Evolutionary conservation across 345 rosid species (phyloP), one percentile per base, ranked within the genome.

Genomic region (Mercurialis annua): DNA sequence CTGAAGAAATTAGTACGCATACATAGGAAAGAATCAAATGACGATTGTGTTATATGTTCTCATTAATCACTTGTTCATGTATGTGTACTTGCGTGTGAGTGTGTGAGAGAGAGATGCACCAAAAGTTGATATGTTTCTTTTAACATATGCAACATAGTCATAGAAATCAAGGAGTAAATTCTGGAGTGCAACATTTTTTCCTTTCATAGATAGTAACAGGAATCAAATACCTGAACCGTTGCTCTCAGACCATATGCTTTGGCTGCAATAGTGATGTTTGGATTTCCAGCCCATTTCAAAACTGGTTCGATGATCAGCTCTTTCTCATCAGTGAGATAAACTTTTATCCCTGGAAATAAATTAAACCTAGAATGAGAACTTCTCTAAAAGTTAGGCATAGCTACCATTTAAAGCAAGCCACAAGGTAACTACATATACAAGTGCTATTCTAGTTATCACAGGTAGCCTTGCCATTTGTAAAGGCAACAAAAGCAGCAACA

Each of bases 201-300:
- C 48, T 62, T 46, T 8, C 14, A 46, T 27, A 47, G 34, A 29
- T 2, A n/a, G 62, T 44, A 4, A 27, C 58, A 4, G 33, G 8
- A 38, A 42, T 24, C 34, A 49, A 55, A 56, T 63, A 76, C 79
- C 72, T 76, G 79, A 46, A 56, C 79, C 24, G 69, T 76, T 7
- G 79, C 76, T 60, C 46, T 76, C 66, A 76, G 57, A 23, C 79
- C 79, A 62, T 71, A 76, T 47, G 79, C 75, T 67, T 76, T 76
- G 43, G 61, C 69, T 38, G 65, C 72, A 54, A 76, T 43, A 24
- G 23, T 55, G 58, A 76, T 23, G 33, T 76, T 62, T 34, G 76
- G 79, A 67, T 76, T 76, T 31, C 79, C 79, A n/a, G 79, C 79
- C 79, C 79, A 76, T 49, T 76, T 76, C 59, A 76, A 0, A 14